A percentile compares a stretch with the other conserved stretches of the same genome.
Conservation (phyloP, 345 rosid species). For the Turnera subulata region DNA sequence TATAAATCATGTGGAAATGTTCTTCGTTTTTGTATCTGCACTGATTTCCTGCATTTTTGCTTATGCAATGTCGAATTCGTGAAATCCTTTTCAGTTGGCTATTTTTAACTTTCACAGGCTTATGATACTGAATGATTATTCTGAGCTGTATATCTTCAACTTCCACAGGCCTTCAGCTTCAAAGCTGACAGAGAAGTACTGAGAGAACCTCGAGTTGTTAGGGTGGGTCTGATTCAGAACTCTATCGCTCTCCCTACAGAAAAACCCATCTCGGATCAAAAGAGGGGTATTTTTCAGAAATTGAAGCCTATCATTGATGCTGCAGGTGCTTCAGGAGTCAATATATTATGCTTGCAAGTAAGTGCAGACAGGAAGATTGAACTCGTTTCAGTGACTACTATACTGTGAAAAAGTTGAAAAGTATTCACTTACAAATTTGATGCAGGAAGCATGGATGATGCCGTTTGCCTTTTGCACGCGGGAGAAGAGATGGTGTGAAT, state of each 20-base stretch:
- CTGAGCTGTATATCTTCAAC: conserved; percentile 1
- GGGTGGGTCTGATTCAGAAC: conserved; percentile 92
- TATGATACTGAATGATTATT: conserved; percentile 6
- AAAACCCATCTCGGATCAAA: conserved; percentile 64
- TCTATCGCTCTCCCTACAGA: conserved; percentile 80
- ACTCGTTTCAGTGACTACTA: background rate
- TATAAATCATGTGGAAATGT: too few relatives aligned
- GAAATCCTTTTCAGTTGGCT: background rate
- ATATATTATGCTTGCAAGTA: conserved; percentile 88
- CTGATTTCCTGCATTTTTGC: too few relatives aligned
- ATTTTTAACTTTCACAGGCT: background rate
- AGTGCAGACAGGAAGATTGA: background rate
- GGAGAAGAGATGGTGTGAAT: conserved; percentile 96
- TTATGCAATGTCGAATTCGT: background rate
- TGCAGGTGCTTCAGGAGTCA: conserved; percentile 88
- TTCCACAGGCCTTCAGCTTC: conserved; percentile 60
- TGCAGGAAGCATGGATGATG: conserved; percentile 95
- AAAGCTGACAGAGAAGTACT: conserved; percentile 65
- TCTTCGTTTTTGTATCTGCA: too few relatives aligned
- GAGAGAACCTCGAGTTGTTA: conserved; percentile 70
- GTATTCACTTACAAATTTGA: background rate
- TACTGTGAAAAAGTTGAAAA: background rate
- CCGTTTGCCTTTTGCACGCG: conserved; percentile 96
- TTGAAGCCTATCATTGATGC: conserved; percentile 68
- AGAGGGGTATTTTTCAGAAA: conserved; percentile 58